These are phyloP conservation scores for Phytophthora boehmeriae DNA, from an alignment of 352 stramenopile genomes.

Conservation along the genomic window DNA sequence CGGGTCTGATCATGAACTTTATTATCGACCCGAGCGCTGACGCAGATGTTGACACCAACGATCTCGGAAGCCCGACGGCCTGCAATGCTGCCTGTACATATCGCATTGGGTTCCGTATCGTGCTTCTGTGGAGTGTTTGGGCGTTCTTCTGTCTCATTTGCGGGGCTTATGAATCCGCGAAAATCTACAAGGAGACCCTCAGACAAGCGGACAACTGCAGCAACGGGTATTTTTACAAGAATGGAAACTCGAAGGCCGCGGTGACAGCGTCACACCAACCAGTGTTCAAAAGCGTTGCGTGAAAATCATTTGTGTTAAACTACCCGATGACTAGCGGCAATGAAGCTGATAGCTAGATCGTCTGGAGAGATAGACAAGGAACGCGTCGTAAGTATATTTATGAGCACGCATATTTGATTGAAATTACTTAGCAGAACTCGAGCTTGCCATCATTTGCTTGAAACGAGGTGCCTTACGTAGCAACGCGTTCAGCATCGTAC, in stretches of 20 bases:
- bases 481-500: conserved; percentile 84
- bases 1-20: conserved; percentile 83
- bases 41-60: conserved; percentile 20
- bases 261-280: conserved; percentile 13
- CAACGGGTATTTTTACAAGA: conserved; percentile 10
- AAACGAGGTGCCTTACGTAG: conserved; percentile 73
- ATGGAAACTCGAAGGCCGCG: conserved; percentile 13
- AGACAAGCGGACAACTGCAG: conserved; percentile 2
- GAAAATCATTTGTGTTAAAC: conserved; percentile 9
- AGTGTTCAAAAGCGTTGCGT: conserved; percentile 30
- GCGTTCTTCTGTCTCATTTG: conserved; percentile 75
- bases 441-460: conserved; percentile 63
- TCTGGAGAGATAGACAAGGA: conserved; percentile 19
- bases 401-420: conserved; percentile 15
- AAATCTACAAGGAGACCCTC: conserved; percentile 28
- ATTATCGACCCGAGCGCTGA: conserved; percentile 59
- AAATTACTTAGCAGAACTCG: conserved; percentile 21
- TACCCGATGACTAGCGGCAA: neutral
- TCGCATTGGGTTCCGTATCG: conserved; percentile 82
- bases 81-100: conserved; percentile 83
- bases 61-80: conserved; percentile 19
- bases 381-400: conserved; percentile 36
- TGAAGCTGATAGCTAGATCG: conserved; percentile 17
- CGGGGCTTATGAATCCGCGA: conserved; percentile 41
- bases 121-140: conserved; percentile 74